Base-by-base conservation (phyloP, 2,329 filamentous ascomycete species). In the Diaporthe nobilis region DNA sequence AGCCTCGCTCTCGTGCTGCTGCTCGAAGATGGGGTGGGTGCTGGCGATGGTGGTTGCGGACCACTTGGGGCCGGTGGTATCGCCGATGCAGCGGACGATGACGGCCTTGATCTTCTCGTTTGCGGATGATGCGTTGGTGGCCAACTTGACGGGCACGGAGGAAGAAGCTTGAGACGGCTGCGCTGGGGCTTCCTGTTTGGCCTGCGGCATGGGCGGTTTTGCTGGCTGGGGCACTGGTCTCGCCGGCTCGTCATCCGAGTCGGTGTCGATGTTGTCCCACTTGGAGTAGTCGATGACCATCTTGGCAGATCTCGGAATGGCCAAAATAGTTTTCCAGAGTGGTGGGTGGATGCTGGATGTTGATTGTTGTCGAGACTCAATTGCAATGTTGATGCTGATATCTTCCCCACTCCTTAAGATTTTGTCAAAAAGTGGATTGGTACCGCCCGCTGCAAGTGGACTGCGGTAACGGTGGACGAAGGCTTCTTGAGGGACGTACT, bases 271-370 rank as follows among this genome's bases (percentile, higher is more conserved):
- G 20, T 67, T 67, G 28, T 67, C 61, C 61, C 61, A 67, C 22
- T 67, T 67, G 4, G 61, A 67, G 61, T 67, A 67, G 61, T 67
- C 61, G 42, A 51, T 67, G 42, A 51, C 61, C 42, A 67, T 67
- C 2, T 37, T 51, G 61, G 10, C 20, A 15, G 61, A 9, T 67
- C 7, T n/a, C 5, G 17, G 37, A 15, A 49, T 49, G 10, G 5
- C 9, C 10, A 15, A 17, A 47, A 42, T 0, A 3, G 12, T 6
- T 4, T 67, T 51, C 17, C 17, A 22, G 9, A 22, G 42, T 67
- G 17, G 20, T 17, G 20, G 28, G 25, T 34, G 49, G 8, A 4
- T 25, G 2, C 13, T 53, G 9, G n/a, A 28, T 25, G 22, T 15
- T 25, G 49, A 53, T n/a, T 53, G 49, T 53, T 53, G n/a, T 28